phyloP scores from a whole-genome alignment of 306 rosid genomes.

The Rubus parviflorus region DNA sequence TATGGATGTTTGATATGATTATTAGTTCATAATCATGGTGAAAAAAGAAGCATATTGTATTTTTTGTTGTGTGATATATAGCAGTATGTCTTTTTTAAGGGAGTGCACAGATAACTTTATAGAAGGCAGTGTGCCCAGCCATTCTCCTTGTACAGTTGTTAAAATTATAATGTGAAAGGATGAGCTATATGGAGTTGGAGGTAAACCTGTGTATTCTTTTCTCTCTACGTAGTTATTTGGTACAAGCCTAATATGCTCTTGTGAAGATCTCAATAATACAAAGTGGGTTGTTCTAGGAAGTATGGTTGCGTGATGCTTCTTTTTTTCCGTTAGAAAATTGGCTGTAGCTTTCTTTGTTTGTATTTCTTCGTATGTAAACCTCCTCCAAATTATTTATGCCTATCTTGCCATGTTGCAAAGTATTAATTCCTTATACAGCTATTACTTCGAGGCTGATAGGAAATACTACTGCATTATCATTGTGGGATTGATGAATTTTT shows the following conservation, averaged over 20 bases:
- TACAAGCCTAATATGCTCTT: background rate
- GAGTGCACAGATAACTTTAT: background rate
- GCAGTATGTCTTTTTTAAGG: background rate
- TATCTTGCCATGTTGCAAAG: background rate
- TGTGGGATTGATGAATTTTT: background rate
- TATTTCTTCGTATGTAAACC: background rate
- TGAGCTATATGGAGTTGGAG: background rate
- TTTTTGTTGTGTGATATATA: background rate
- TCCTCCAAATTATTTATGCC: background rate
- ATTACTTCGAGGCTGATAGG: background rate
- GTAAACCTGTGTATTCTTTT: background rate
- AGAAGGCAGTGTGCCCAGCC: too few species aligned
- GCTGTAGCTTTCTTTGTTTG: background rate
- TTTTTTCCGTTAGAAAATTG: background rate
- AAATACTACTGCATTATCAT: background rate
- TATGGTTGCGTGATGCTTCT: background rate
- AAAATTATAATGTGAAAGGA: background rate
- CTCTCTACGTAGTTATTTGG: background rate
- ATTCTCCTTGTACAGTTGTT: background rate
- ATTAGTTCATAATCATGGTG: background rate
- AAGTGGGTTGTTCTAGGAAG: background rate
- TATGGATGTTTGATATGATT: background rate
- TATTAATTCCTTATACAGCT: background rate
- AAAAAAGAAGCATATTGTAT: background rate
- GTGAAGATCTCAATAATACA: background rate